These are phyloP conservation scores for Candida quercuum DNA, from an alignment of 805 yeast genomes.

Conservation along the genomic window DNA sequence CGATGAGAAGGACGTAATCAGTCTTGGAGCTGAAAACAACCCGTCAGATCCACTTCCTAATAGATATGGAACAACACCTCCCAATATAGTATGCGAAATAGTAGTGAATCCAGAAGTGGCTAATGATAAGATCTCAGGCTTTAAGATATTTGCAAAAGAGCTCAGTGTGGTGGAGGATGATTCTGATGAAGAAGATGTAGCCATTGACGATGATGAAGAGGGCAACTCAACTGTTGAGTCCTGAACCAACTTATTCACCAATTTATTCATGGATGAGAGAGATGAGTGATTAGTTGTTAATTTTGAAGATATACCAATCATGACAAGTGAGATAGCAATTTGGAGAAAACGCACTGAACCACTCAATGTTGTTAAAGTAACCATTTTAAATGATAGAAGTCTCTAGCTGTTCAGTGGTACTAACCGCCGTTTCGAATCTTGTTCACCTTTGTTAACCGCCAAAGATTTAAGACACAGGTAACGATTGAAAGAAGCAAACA, in stretches of 20 bases:
- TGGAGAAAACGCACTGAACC: conserved; percentile 3
- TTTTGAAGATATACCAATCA: conserved; percentile 1
- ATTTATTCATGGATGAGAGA: not conserved
- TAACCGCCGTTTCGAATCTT: no score
- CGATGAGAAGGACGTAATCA: not conserved
- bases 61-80: no score
- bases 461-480: no score
- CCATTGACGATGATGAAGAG: not conserved
- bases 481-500: no score
- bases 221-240: not conserved
- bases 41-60: no score
- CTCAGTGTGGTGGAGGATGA: not conserved
- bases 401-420: no score
- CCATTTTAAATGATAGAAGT: no score
- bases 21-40: conserved; percentile 5
- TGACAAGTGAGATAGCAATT: not conserved
- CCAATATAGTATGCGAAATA: conserved; percentile 6
- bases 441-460: no score
- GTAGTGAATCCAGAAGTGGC: conserved; percentile 6
- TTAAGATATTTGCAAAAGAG: not conserved
- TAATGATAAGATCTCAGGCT: conserved; percentile 3
- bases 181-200: not conserved
- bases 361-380: not conserved
- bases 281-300: not conserved
- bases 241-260: not conserved